A percentile compares a stretch with the other conserved stretches of the same genome.
These are phyloP conservation scores for Verticillium longisporum DNA, from an alignment of 2,329 filamentous ascomycete species.

Conservation along the genomic window DNA sequence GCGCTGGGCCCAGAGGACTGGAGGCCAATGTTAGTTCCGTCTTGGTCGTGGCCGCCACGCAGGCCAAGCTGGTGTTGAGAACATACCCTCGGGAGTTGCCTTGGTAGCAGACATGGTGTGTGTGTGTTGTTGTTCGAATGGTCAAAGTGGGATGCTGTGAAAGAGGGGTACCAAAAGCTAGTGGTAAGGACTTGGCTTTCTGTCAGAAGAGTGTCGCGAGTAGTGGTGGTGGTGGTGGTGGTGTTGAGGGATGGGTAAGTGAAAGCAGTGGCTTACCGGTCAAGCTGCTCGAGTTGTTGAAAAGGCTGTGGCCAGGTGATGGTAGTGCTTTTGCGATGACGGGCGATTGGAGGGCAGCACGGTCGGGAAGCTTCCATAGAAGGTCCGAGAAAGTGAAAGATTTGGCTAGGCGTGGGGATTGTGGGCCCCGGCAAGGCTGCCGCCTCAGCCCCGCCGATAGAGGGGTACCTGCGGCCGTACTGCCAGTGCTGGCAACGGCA, in stretches of 20 bases:
- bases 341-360: background rate
- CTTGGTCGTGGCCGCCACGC: no score
- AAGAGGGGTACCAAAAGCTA: background rate
- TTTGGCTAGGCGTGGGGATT: background rate
- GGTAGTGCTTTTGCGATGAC: background rate
- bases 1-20: constrained; percentile 98
- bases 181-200: background rate
- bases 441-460: background rate
- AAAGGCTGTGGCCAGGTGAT: background rate
- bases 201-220: background rate
- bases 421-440: constrained; percentile 1
- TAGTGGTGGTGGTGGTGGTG: background rate
- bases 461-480: background rate
- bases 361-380: constrained; percentile 4
- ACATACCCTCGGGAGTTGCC: constrained; percentile 29
- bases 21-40: background rate
- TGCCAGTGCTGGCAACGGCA: background rate
- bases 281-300: background rate
- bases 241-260: background rate
- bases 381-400: constrained; percentile 5
- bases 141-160: background rate
- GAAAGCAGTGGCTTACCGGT: background rate
- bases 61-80: constrained; percentile 7
- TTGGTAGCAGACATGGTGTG: constrained; percentile 10
- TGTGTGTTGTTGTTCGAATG: background rate